Conservation (phyloP, 768 basidiomycete species). For the Leccinum rimulosum region DNA sequence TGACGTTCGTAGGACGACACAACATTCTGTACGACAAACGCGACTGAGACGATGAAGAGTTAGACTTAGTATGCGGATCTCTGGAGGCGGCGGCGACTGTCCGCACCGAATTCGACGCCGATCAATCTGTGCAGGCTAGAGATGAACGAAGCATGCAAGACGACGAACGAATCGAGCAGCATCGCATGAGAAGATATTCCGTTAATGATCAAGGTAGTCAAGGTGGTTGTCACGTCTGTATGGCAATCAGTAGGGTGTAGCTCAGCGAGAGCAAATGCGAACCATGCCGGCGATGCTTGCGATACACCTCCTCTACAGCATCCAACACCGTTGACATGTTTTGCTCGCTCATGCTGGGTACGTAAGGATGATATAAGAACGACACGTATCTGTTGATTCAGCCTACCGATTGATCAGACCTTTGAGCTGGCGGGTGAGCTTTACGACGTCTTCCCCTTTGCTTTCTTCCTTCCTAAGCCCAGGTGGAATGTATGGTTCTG, state of each 20-base stretch:
- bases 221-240: constrained; percentile 76
- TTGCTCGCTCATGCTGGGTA: constrained; percentile 79
- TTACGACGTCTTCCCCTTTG: constrained; percentile 41
- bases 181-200: constrained; percentile 80
- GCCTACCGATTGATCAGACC: constrained; percentile 83
- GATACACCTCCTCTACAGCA: constrained; percentile 73
- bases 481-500: constrained; percentile 77
- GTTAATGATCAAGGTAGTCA: constrained; percentile 74
- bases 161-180: constrained; percentile 85
- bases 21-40: constrained; percentile 75
- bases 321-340: constrained; percentile 77
- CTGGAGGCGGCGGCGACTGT: neutral
- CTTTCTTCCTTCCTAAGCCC: constrained; percentile 56
- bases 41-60: constrained; percentile 46
- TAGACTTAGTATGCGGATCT: neutral
- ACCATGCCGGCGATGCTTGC: constrained; percentile 79
- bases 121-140: constrained; percentile 76
- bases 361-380: neutral
- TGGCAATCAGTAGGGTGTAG: constrained; percentile 7
- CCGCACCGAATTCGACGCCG: constrained; percentile 85
- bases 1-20: constrained; percentile 66
- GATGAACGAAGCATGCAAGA: constrained; percentile 83
- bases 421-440: constrained; percentile 75
- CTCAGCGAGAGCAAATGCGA: constrained; percentile 11
- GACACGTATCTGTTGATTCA: neutral